A percentile compares a stretch with the other conserved stretches of the same genome.
phyloP scores from a whole-genome alignment of 2,329 filamentous ascomycete species.

The Epichloe glyceriae region DNA sequence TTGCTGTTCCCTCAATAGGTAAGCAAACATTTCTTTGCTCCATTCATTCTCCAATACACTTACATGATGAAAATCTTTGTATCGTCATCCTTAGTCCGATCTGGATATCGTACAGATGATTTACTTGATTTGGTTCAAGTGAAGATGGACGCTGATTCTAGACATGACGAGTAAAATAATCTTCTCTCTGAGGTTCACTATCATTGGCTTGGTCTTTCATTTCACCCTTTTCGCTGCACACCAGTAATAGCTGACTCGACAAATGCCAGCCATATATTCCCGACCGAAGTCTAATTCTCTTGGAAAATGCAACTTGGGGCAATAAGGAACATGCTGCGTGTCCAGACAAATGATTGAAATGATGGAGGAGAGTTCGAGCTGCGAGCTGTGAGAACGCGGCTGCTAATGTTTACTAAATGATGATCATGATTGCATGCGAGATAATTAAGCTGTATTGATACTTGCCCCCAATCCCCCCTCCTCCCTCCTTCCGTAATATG shows the following conservation, averaged over 20 bases:
- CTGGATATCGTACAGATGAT: constrained; percentile 20
- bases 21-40: constrained; percentile 15
- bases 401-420: too few relatives aligned
- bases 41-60: background rate
- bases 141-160: constrained; percentile 19
- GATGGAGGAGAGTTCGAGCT: too few relatives aligned
- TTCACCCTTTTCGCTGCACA: background rate
- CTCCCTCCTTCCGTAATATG: too few relatives aligned
- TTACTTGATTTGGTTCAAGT: constrained; percentile 15
- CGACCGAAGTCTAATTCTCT: background rate
- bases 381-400: too few relatives aligned
- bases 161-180: constrained; percentile 38
- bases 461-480: too few relatives aligned
- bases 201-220: background rate
- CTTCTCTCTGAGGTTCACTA: constrained; percentile 37
- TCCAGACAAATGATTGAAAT: background rate
- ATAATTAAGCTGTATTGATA: too few relatives aligned
- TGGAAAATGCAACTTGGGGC: background rate
- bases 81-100: constrained; percentile 98
- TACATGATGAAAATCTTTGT: constrained; percentile 71
- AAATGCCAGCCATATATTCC: background rate
- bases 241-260: background rate
- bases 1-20: background rate
- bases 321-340: background rate
- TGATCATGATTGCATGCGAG: too few relatives aligned